Base-by-base conservation (phyloP, 495 filamentous ascomycete species). In the Sphaerosporella brunnea region DNA sequence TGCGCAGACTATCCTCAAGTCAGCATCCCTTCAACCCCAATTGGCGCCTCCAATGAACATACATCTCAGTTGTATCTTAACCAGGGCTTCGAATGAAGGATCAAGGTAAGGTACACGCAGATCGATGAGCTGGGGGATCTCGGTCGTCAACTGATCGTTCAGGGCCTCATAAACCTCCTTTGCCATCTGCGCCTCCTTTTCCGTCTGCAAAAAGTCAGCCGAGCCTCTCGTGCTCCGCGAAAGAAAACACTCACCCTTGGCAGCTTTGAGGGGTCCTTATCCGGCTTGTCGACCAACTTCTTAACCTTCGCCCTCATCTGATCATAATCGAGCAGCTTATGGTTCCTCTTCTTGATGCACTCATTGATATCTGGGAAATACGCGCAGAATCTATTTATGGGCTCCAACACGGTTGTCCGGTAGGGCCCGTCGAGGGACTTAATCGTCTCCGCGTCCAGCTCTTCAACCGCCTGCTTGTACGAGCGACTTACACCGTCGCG, bases 331-430 rank as follows among this genome's bases (percentile, higher is more conserved):
- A 95, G 80, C 38, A 95, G 77, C 58, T 97, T 97, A 73, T 96
- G 80, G 54, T 93, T 83, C 59, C 90, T 81, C 65, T 97, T 97
- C 65, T 95, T 96, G 64, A 97, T 96, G 62, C 92, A 96, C 67
- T 93, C 85, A 64, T 97, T 97, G 53, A 96, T 87, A 62, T 97
- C 90, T 3, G 92, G 92, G 66, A 97, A 97, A 68, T 97, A 97
- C 47, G 86, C 84, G 63, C 90, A 96, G 68, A 96, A 97, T 38
- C 84, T 73, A 49, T 77, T 77, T 57, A 97, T 97, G 21, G 90
- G 90, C 48, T 97, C 90, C 5, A 97, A 70, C 19, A 97, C 90
- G 1, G 88, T 95, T 15, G 83, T 83, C 53, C 85, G 71, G 65
- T 95, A 97, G 19, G 90, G 90, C n/a, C 90, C 90, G 64, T 97